Evolutionary conservation across 306 rosid genomes (phyloP).

Genomic region (Canavalia ensiformis): DNA sequence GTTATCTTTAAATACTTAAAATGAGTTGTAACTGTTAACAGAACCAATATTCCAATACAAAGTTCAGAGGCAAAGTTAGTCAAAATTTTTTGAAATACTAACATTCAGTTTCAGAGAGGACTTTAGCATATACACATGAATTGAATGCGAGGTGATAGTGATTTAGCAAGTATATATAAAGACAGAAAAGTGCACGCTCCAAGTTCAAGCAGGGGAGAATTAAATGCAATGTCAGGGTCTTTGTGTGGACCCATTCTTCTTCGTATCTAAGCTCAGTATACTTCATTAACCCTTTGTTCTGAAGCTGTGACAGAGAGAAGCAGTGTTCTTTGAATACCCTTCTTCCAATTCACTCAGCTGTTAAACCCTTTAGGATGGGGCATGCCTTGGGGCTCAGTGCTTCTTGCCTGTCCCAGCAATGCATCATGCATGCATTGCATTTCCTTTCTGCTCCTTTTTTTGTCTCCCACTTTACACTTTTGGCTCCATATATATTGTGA

Average conservation of each 20-base stretch:
- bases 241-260: conserved; percentile 50
- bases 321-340: conserved; percentile 43
- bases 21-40: too few species aligned
- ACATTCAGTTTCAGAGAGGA: conserved; percentile 40
- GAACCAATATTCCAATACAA: not conserved
- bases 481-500: conserved; percentile 15
- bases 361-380: conserved; percentile 41
- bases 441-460: conserved; percentile 30
- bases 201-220: conserved; percentile 47
- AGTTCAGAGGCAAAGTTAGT: conserved; percentile 24
- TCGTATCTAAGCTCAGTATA: conserved; percentile 31
- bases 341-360: not conserved
- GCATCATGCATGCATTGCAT: conserved; percentile 44
- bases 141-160: conserved; percentile 31
- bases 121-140: not conserved
- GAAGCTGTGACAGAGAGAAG: conserved; percentile 31
- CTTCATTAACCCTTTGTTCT: conserved; percentile 36
- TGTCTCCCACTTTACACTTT: conserved; percentile 42
- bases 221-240: conserved; percentile 56
- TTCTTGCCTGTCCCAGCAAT: conserved; percentile 47
- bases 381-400: conserved; percentile 43
- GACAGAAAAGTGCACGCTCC: conserved; percentile 55
- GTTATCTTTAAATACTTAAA: too few species aligned
- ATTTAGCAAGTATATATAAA: conserved; percentile 4
- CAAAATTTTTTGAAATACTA: conserved; percentile 42